Base-by-base conservation (phyloP, 2,329 filamentous ascomycete species). In the Bipolaris bicolor region DNA sequence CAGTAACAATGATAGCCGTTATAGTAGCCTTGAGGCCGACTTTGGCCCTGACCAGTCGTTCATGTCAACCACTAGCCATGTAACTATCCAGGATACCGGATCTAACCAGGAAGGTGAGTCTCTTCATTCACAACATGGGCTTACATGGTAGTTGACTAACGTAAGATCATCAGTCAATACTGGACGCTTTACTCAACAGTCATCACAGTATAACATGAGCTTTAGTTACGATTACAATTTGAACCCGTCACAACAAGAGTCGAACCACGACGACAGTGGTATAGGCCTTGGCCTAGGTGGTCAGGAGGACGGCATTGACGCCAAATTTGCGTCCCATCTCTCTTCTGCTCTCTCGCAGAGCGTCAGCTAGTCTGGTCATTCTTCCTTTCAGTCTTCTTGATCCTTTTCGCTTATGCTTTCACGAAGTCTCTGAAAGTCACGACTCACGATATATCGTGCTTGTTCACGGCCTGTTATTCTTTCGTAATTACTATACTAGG, bases 1-100 rank as follows among this genome's bases (percentile, higher is more conserved):
- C 13, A 77, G 71, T 58, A 76, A 76, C 62, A 69, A 75, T 36
- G 72, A 76, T 13, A 77, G 73, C 53, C 69, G 75, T 20, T 76
- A 73, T 51, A 76, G 74, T 61, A 77, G 75, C 53, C 66, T 76
- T 13, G 73, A 71, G 49, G 72, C 72, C 41, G 74, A 77, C 29
- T 76, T 76, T 46, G 70, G 64, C 13, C 65, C 71, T n/a, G 67
- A 64, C 34, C 67, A 72, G 36, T 71, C 67, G 18, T 76, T 76
- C 60, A 70, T 73, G 61, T 67, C 68, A 3, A 68, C 60, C 5
- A 64, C 64, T n/a, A 67, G 58, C 24, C 65, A 66, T 49, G 65
- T 63, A 22, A 46, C 64, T 13, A 65, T 69, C 20, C 70, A 71
- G 37, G 66, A 69, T 31, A 47, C 65, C 5, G 56, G 58, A 33